Evolutionary conservation across 495 filamentous ascomycete species (phyloP).

Genomic region (Annulohypoxylon bovei): DNA sequence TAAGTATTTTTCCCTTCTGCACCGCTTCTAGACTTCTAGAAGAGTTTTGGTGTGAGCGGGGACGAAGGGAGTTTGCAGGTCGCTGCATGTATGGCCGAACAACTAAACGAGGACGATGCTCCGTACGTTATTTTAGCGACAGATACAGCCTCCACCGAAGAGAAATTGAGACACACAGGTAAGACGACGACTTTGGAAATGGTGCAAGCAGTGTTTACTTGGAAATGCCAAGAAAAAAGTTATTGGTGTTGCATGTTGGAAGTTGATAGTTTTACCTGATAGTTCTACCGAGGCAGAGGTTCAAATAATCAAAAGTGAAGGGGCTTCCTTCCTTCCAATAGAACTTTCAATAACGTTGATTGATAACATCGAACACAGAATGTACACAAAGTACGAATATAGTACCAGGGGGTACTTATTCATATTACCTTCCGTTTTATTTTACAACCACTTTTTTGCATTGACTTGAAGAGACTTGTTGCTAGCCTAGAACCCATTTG

Average conservation of each 20-base stretch:
- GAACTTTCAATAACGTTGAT: background rate
- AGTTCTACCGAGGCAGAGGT: slow-evolving; percentile 7
- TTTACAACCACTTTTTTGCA: background rate
- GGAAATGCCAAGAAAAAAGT: slow-evolving; percentile 3
- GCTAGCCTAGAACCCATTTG: slow-evolving; percentile 2
- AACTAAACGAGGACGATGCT: slow-evolving; percentile 11
- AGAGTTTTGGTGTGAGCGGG: slow-evolving; percentile 23
- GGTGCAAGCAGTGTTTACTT: background rate
- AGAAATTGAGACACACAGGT: background rate
- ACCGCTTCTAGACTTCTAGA: slow-evolving; percentile 32
- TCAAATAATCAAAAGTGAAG: slow-evolving; percentile 1
- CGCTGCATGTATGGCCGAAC: slow-evolving; percentile 1
- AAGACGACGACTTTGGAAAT: background rate
- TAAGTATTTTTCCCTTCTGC: slow-evolving; percentile 9
- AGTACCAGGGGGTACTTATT: background rate
- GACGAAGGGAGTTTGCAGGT: slow-evolving; percentile 6
- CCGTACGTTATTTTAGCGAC: background rate
- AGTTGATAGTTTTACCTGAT: background rate
- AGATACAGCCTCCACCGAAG: background rate
- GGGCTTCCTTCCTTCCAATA: background rate
- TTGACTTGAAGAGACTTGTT: slow-evolving; percentile 1
- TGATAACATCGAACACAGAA: background rate
- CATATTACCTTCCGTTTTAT: background rate
- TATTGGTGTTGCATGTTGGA: slow-evolving; percentile 4
- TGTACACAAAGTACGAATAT: background rate